These are phyloP conservation scores for Dictyostelium citrinum DNA, from an alignment of 78 protist species.

Conservation along the genomic window DNA sequence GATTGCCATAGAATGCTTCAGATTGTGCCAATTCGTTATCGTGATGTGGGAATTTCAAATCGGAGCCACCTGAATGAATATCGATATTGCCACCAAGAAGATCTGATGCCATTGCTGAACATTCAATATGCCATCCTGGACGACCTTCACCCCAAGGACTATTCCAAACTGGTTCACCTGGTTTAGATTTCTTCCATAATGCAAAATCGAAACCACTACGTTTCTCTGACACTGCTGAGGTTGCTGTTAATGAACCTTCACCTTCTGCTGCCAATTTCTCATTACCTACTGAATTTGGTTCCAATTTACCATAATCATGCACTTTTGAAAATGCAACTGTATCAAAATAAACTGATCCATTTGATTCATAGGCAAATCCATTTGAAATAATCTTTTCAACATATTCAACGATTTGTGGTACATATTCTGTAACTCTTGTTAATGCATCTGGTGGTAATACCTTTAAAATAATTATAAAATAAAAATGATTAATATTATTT, in stretches of 20 bases:
- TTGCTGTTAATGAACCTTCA: slow-evolving; percentile 38
- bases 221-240: slow-evolving; percentile 34
- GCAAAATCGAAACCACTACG: slow-evolving; percentile 86
- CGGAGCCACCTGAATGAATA: slow-evolving; percentile 97
- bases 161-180: slow-evolving; percentile 89
- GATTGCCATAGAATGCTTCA: slow-evolving; percentile 78
- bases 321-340: slow-evolving; percentile 43
- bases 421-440: slow-evolving; percentile 98
- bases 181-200: slow-evolving; percentile 94
- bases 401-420: slow-evolving; percentile 92
- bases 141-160: slow-evolving; percentile 98
- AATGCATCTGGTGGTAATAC: slow-evolving; percentile 91
- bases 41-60: slow-evolving; percentile 99
- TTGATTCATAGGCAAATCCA: slow-evolving; percentile 90
- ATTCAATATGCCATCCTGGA: slow-evolving; percentile 99
- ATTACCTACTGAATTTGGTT: slow-evolving; percentile 83
- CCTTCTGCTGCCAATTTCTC: slow-evolving; percentile 84
- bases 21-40: slow-evolving; percentile 99
- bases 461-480: background rate
- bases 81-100: slow-evolving; percentile 83
- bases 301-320: slow-evolving; percentile 90
- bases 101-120: slow-evolving; percentile 97
- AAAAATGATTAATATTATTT: background rate
- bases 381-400: slow-evolving; percentile 89
- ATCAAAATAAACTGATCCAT: slow-evolving; percentile 93